Conservation (phyloP, 345 rosid genomes). For the Syzygium oleosum region DNA sequence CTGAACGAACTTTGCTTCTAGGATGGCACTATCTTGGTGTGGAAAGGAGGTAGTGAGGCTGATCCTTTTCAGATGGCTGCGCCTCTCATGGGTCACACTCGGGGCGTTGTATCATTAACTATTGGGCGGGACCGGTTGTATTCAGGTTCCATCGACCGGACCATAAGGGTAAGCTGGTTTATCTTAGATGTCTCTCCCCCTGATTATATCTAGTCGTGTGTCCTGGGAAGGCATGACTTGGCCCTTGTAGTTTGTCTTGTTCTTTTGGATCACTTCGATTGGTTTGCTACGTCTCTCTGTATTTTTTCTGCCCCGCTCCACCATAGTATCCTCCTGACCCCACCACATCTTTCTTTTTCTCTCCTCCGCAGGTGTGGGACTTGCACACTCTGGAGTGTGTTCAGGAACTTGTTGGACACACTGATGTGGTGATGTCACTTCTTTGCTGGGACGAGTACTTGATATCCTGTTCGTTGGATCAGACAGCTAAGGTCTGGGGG, state of each 20-base stretch:
- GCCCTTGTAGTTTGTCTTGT: neutral
- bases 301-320: neutral
- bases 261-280: neutral
- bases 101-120: slow-evolving; percentile 25
- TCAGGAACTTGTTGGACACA: slow-evolving; percentile 35
- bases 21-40: slow-evolving; percentile 41
- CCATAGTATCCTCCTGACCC: neutral
- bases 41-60: slow-evolving; percentile 33
- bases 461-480: slow-evolving; percentile 53
- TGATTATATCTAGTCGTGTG: neutral
- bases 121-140: slow-evolving; percentile 23
- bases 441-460: slow-evolving; percentile 49
- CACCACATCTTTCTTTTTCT: neutral
- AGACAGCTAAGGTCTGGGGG: slow-evolving; percentile 45
- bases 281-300: neutral
- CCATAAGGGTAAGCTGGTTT: slow-evolving; percentile 32
- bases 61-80: slow-evolving; percentile 23
- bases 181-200: neutral
- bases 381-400: too few species aligned
- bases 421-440: slow-evolving; percentile 41
- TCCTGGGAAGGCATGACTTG: neutral
- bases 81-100: slow-evolving; percentile 27
- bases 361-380: too few species aligned
- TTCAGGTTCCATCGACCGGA: slow-evolving; percentile 40
- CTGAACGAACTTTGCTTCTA: slow-evolving; percentile 4